These are phyloP conservation scores for Aspergillus incahuasiensis DNA, from an alignment of 495 filamentous ascomycete species.

Conservation along the genomic window DNA sequence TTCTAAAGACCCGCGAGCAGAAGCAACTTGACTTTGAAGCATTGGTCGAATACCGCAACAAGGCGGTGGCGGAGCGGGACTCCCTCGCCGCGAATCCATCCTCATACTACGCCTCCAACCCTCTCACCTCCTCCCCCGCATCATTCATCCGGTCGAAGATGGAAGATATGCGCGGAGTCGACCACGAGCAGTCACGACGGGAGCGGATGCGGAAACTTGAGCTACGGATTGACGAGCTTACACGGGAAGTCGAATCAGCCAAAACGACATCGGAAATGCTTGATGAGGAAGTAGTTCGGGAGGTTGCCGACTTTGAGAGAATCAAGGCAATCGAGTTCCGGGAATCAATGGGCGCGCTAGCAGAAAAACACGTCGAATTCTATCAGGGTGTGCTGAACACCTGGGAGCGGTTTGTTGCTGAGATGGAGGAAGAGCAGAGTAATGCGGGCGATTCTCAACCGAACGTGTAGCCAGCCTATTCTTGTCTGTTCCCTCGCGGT, in stretches of 20 bases:
- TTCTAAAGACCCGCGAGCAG: conserved; percentile 91
- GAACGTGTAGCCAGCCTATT: not conserved
- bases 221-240: conserved; percentile 84
- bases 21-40: conserved; percentile 98
- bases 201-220: conserved; percentile 87
- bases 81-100: conserved; percentile 61
- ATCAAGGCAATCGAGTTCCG: conserved; percentile 94
- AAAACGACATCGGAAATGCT: conserved; percentile 80
- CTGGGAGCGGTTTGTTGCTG: conserved; percentile 84
- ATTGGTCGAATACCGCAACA: conserved; percentile 89
- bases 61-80: conserved; percentile 84
- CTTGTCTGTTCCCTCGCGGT: not conserved
- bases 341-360: conserved; percentile 74
- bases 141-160: conserved; percentile 94
- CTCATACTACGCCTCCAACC: conserved; percentile 54
- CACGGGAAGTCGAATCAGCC: conserved; percentile 79
- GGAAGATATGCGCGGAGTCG: conserved; percentile 93
- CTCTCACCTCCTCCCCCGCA: conserved; percentile 60
- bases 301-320: conserved; percentile 89
- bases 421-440: conserved; percentile 67
- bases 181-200: conserved; percentile 85
- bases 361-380: conserved; percentile 82
- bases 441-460: not conserved
- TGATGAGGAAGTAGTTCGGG: conserved; percentile 88
- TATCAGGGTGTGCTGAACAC: conserved; percentile 73